These are phyloP conservation scores for Hypoxylon trugodes DNA, from an alignment of 495 filamentous ascomycete genomes.

Conservation along the genomic window DNA sequence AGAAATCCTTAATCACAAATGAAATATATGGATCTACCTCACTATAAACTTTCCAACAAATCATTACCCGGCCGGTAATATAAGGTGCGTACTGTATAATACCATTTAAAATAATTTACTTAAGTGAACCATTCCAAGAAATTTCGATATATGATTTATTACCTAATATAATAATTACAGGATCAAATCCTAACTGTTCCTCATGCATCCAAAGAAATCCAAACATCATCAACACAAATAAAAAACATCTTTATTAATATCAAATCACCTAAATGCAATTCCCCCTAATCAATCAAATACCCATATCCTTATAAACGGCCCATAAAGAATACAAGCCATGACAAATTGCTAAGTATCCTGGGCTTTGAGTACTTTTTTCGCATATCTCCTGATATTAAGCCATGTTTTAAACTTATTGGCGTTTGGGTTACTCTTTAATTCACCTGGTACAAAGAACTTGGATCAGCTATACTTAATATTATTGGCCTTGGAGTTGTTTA, in stretches of 20 bases:
- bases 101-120: slow-evolving; percentile 56
- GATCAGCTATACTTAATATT: slow-evolving; percentile 50
- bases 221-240: slow-evolving; percentile 57
- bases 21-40: slow-evolving; percentile 46
- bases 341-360: slow-evolving; percentile 58
- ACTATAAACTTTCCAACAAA: slow-evolving; percentile 56
- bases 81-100: slow-evolving; percentile 48
- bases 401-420: slow-evolving; percentile 50
- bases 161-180: slow-evolving; percentile 49
- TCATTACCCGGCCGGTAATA: slow-evolving; percentile 55
- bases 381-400: slow-evolving; percentile 55
- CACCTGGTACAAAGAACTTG: slow-evolving; percentile 56
- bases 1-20: slow-evolving; percentile 61
- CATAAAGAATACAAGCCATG: slow-evolving; percentile 55
- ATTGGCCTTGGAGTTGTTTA: slow-evolving; percentile 46
- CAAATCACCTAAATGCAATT: slow-evolving; percentile 55
- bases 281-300: slow-evolving; percentile 58
- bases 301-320: slow-evolving; percentile 49
- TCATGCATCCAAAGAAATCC: slow-evolving; percentile 58
- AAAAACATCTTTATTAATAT: slow-evolving; percentile 58
- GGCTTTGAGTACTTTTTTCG: slow-evolving; percentile 54
- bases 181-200: slow-evolving; percentile 58
- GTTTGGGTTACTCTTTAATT: slow-evolving; percentile 57
- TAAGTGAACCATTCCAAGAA: slow-evolving; percentile 42
- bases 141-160: slow-evolving; percentile 51